Conservation (phyloP, 2,329 filamentous ascomycete genomes). For the Esteya vermicola region DNA sequence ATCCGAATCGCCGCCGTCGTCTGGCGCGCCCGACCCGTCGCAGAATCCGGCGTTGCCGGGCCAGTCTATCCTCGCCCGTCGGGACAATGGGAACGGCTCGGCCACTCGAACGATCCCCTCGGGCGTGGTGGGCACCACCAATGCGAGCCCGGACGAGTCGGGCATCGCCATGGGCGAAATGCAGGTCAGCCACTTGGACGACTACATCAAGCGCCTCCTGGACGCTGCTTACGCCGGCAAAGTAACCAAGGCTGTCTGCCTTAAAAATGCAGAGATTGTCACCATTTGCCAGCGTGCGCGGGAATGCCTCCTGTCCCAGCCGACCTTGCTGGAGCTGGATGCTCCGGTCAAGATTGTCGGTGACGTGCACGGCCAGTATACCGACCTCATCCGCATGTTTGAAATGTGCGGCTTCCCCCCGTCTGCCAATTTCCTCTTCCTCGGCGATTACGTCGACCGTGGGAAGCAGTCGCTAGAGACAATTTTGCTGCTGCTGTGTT, state of each 20-base stretch:
- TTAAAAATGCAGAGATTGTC: conserved; percentile 95
- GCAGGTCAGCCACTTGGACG: conserved; percentile 86
- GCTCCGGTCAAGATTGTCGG: conserved; percentile 97
- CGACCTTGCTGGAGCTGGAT: conserved; percentile 79
- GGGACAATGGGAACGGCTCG: conserved; percentile 58
- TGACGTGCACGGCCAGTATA: conserved; percentile 93
- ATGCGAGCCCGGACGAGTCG: conserved; percentile 9
- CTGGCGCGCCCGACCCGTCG: conserved; percentile 34
- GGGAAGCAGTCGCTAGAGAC: conserved; percentile 95
- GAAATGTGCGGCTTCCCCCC: conserved; percentile 98
- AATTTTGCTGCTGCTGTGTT: conserved; percentile 81
- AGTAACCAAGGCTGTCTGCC: conserved; percentile 90
- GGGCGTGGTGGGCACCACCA: conserved; percentile 10
- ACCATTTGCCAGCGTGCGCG: conserved; percentile 83
- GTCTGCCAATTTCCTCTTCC: conserved; percentile 79
- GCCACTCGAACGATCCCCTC: no score
- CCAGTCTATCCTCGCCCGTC: conserved; percentile 79
- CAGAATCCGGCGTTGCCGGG: conserved; percentile 55
- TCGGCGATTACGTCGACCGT: conserved; percentile 92
- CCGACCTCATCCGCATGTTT: conserved; percentile 89
- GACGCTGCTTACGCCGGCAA: conserved; percentile 94
- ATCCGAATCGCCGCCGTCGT: conserved; percentile 74
- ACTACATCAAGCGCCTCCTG: conserved; percentile 88
- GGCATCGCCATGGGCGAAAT: conserved; percentile 76
- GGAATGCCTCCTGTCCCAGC: conserved; percentile 82